Base-by-base conservation (phyloP, 139 green algal species). In the Ettlia oleoabundans region DNA sequence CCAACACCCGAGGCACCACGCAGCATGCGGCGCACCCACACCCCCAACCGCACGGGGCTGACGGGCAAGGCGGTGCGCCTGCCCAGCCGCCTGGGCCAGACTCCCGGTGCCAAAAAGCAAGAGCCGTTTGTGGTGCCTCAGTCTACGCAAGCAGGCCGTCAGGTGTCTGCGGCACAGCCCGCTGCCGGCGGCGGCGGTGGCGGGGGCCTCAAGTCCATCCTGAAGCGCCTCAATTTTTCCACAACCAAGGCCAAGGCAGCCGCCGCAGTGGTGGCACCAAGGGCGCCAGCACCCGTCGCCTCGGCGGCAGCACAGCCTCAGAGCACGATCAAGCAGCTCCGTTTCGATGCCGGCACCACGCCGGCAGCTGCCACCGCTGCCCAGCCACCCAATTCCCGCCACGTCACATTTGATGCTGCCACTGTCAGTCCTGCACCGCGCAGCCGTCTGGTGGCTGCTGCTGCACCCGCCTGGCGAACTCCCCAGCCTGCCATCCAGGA, bases 241-340 rank as follows among this genome's bases (percentile, higher is more conserved):
- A 51, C 52, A 33, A 79, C 51, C 51, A 79, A 79, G 72, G 33
- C 32, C 51, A 6, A 58, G 21, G 30, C 15, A 1, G 52, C 30
- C 51, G 22, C 18, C 22, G 30, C 35, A 19, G n/a, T 19, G 1
- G 42, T 30, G 18, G 42, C 70, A n/a, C 10, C 40, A 4, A n/a
- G 4, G 8, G 43, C n/a, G 37, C 28, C 38, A 37, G 2, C 66
- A 24, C 2, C 35, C 2, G 37, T n/a, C 35, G 13, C 28, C 70
- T 10, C 10, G 22, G 30, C 10, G 24, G 22, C 65, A 26, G 33
- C 66, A 22, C 55, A 41, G 43, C 3, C 37, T 15, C 13, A 76
- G 51, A 85, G 62, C 74, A 82, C 81, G 41, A 82, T 77, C 52
- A 86, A 86, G 69, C 81, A 73, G 53, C 81, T 86, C 38, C 72